Evolutionary conservation across 495 filamentous ascomycete species (phyloP).

Genomic region (Podospora sp.): DNA sequence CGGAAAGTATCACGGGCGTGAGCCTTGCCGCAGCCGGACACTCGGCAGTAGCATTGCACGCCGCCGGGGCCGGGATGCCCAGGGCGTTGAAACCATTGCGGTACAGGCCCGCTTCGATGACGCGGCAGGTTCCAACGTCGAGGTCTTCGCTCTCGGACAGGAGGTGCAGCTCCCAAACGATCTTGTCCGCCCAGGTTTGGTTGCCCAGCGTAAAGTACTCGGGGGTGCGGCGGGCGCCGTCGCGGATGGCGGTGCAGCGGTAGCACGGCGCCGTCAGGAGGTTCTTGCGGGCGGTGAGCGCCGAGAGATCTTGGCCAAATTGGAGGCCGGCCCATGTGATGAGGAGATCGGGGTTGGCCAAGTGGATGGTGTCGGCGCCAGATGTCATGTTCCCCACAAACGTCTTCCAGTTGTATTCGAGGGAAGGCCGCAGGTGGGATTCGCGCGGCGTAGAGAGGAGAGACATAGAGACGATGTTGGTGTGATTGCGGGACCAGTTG

Average conservation of each 20-base stretch:
- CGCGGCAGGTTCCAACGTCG: conserved; percentile 46
- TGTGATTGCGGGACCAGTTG: conserved; percentile 48
- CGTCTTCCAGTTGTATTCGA: conserved; percentile 54
- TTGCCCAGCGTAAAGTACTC: conserved; percentile 34
- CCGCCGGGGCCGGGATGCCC: conserved; percentile 39
- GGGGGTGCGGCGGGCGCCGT: conserved; percentile 33
- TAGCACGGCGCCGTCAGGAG: conserved; percentile 46
- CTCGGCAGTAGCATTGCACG: conserved; percentile 31
- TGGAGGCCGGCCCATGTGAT: conserved; percentile 60
- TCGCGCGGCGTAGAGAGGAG: conserved; percentile 58
- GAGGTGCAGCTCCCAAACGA: conserved; percentile 59
- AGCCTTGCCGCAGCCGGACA: conserved; percentile 33
- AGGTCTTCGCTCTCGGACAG: conserved; percentile 49
- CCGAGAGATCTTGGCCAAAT: conserved; percentile 53
- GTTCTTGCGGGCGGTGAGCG: conserved; percentile 46
- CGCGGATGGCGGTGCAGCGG: conserved; percentile 48
- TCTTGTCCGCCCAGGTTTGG: conserved; percentile 45
- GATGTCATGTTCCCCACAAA: conserved; percentile 54
- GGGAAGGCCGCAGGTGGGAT: conserved; percentile 32
- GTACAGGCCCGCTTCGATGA: conserved; percentile 47
- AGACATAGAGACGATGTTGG: conserved; percentile 50
- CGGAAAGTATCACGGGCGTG: conserved; percentile 52
- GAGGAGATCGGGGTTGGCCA: conserved; percentile 53
- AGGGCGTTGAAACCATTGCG: conserved; percentile 53
- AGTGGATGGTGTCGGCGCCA: conserved; percentile 50